Conservation (phyloP, 805 yeast genomes). For the Metschnikowia lachancei region DNA sequence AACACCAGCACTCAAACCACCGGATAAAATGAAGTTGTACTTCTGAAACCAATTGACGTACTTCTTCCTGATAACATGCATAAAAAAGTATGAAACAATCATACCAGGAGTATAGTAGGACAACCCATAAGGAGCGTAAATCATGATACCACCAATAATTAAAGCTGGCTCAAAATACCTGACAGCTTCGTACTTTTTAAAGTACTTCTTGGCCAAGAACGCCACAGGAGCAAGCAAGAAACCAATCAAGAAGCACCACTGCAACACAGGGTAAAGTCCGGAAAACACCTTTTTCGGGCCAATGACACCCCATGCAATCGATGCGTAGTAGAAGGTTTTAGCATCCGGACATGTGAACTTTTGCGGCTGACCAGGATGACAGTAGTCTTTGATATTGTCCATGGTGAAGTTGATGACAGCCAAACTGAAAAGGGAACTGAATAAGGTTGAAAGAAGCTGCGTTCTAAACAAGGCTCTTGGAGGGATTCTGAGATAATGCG, state of each 20-base stretch:
- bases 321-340: conserved; percentile 40
- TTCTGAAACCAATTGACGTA: conserved; percentile 45
- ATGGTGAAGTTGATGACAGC: conserved; percentile 44
- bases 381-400: conserved; percentile 35
- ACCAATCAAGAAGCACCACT: conserved; percentile 35
- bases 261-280: conserved; percentile 15
- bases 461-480: conserved; percentile 41
- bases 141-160: conserved; percentile 49
- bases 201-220: conserved; percentile 37
- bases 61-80: conserved; percentile 37
- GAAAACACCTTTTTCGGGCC: conserved; percentile 26
- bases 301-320: conserved; percentile 45
- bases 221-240: conserved; percentile 36
- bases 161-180: conserved; percentile 38
- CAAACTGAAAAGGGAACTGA: conserved; percentile 39
- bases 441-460: conserved; percentile 43
- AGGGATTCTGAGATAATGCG: conserved; percentile 43
- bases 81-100: conserved; percentile 31
- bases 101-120: conserved; percentile 46
- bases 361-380: conserved; percentile 27
- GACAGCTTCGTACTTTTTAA: conserved; percentile 41
- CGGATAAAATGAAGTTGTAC: conserved; percentile 44
- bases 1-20: conserved; percentile 44
- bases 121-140: conserved; percentile 73
- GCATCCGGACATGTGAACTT: conserved; percentile 43